Base-by-base conservation (phyloP, 2,329 filamentous ascomycete species). In the Fonsecaea erecta region DNA sequence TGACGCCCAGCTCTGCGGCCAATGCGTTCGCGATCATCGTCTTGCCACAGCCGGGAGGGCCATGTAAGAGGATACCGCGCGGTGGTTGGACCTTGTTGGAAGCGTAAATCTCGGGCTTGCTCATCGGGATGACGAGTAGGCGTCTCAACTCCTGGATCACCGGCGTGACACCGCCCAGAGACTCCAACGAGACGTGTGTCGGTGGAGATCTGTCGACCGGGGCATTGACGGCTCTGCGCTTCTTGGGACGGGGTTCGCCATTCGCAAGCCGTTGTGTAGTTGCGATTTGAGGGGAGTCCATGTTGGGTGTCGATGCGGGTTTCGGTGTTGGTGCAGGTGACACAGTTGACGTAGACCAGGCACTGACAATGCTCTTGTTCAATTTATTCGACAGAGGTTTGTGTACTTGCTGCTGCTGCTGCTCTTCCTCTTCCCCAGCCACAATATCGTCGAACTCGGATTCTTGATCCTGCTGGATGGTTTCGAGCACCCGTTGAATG, bases 31-130 rank as follows among this genome's bases (percentile, higher is more conserved):
- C 90, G 64, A 96, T 87, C 81, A 91, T 89, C 0, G 92, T 96
- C 77, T 96, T 96, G 71, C 92, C 92, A 73, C 92, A 95, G 28
- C 92, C 92, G 2, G 92, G 91, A 0, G 92, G 92, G 0, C 92
- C 92, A 77, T 96, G 90, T 4, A 96, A 82, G 26, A 96, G 79
- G 16, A 96, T 88, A 66, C 91, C 90, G 53, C 89, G 86, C 37
- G 89, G 88, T 46, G 90, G 87, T 37, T 90, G 87, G 52, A 91
- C 84, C 28, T 88, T 87, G 35, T 87, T 86, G 18, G 83, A 80
- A 37, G 85, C 79, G 72, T 90, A 94, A 54, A 86, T 83, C 68
- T 89, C 83, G 0, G 90, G 88, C 32, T 83, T 83, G 18, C 87
- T 84, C 75, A 96, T 86, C 1, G 92, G 92, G 68, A 92, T 82